Evolutionary conservation across 2,329 filamentous ascomycete genomes (phyloP).

Genomic region (Colletotrichum orchidophilum): DNA sequence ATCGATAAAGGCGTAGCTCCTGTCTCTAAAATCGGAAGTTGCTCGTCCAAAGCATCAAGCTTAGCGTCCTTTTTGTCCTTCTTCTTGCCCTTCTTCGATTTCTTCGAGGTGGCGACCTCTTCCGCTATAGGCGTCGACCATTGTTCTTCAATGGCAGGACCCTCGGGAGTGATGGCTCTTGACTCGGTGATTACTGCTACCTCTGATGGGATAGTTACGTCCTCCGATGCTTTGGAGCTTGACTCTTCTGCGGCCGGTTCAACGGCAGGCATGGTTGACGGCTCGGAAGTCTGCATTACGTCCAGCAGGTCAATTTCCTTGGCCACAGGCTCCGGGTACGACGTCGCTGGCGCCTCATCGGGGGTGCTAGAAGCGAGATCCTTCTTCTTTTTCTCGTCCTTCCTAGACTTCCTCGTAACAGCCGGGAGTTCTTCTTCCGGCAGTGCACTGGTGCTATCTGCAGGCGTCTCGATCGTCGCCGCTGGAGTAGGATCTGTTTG

Average conservation of each 20-base stretch:
- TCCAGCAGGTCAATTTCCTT: not conserved
- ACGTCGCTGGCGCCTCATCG: not conserved
- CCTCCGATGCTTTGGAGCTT: not conserved
- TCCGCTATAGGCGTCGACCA: not conserved
- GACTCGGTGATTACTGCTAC: not conserved
- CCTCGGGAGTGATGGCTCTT: not conserved
- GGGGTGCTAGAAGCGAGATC: not conserved
- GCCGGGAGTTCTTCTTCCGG: slow-evolving; percentile 36
- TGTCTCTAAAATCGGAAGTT: not conserved
- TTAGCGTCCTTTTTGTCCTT: slow-evolving; percentile 13
- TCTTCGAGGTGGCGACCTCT: not conserved
- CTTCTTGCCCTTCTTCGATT: slow-evolving; percentile 37
- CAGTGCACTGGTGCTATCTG: slow-evolving; percentile 31
- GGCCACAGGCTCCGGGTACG: not conserved
- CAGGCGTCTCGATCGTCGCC: slow-evolving; percentile 12
- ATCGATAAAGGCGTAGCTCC: not conserved
- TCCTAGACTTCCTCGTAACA: slow-evolving; percentile 43
- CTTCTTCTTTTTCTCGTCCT: slow-evolving; percentile 43
- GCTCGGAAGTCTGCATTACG: not conserved
- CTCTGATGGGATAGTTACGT: not conserved
- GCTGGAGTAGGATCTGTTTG: not conserved
- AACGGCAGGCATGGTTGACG: not conserved
- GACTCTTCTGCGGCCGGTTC: not conserved
- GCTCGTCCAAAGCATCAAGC: not conserved
- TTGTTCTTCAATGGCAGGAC: not conserved